phyloP scores from a whole-genome alignment of 1,139 yeast genomes.

The Arxiozyma telluris region DNA sequence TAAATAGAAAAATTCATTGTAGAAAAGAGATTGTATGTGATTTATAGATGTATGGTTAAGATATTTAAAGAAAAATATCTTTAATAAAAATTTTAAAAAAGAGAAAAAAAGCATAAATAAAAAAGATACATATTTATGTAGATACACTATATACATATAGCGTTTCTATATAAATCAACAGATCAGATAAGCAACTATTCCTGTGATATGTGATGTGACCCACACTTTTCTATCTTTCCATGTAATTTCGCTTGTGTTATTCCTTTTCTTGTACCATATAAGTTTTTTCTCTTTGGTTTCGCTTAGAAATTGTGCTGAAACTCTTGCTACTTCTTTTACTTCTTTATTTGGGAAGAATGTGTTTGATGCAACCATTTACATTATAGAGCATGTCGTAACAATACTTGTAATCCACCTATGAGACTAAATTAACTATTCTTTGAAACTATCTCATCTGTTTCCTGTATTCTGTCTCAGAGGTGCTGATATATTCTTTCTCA shows the following conservation, averaged over 20 bases:
- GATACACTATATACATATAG: too few relatives aligned
- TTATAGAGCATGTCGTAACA: constrained; percentile 4
- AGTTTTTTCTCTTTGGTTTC: not conserved
- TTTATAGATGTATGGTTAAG: too few relatives aligned
- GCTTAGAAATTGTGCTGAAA: not conserved
- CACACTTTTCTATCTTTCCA: too few relatives aligned
- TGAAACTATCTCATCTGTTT: not conserved
- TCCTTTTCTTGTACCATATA: not conserved
- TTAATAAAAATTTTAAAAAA: too few relatives aligned
- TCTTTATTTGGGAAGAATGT: not conserved
- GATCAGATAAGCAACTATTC: too few relatives aligned
- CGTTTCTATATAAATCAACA: too few relatives aligned
- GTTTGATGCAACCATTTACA: not conserved
- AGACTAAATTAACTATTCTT: constrained; percentile 1
- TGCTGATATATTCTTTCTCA: not conserved
- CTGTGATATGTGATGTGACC: too few relatives aligned
- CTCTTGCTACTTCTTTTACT: not conserved
- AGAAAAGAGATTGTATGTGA: too few relatives aligned
- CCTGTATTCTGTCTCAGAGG: not conserved
- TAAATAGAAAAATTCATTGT: too few relatives aligned
- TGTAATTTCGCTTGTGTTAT: not conserved
- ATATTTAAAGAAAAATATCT: too few relatives aligned
- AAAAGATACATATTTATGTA: too few relatives aligned
- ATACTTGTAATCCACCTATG: constrained; percentile 9
- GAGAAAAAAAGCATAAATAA: too few relatives aligned